Percentiles rank a stretch among this genome's conserved stretches.
Conservation (phyloP, 2,329 filamentous ascomycete genomes). For the Arthroderma sp. region DNA sequence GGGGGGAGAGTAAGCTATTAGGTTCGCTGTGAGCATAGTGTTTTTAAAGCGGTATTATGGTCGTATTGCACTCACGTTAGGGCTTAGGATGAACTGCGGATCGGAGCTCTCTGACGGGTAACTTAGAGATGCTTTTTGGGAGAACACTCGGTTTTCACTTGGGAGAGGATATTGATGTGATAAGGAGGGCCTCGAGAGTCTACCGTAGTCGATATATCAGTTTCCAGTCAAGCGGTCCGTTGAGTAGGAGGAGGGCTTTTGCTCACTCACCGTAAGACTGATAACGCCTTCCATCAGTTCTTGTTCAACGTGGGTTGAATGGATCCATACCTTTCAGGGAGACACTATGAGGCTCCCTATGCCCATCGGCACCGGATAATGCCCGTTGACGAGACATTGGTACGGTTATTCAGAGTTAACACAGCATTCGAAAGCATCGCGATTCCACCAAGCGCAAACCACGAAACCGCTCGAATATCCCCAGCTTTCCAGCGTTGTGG, state of each 20-base stretch:
- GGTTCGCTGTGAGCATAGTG: neutral
- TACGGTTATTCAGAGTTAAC: neutral
- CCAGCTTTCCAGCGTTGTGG: no score
- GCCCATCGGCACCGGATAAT: constrained; percentile 29
- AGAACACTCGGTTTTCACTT: constrained; percentile 35
- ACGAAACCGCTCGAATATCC: no score
- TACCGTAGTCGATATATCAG: constrained; percentile 22
- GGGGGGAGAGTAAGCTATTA: constrained; percentile 65
- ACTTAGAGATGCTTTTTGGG: constrained; percentile 56
- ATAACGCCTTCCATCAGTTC: constrained; percentile 12
- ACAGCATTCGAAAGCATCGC: no score
- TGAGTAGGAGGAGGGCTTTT: neutral
- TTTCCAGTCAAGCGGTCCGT: neutral
- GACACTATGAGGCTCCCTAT: constrained; percentile 64
- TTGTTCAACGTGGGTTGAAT: constrained; percentile 2
- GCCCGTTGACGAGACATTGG: constrained; percentile 31
- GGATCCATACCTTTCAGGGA: constrained; percentile 53
- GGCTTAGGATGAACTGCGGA: constrained; percentile 43
- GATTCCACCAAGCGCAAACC: no score
- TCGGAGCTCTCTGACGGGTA: constrained; percentile 45
- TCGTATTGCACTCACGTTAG: constrained; percentile 29
- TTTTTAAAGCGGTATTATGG: neutral
- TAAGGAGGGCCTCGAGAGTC: constrained; percentile 58
- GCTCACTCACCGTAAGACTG: constrained; percentile 27
- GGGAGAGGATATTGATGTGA: constrained; percentile 33